Conservation (phyloP, 257 asterid species). For the Solanum dulcamara region DNA sequence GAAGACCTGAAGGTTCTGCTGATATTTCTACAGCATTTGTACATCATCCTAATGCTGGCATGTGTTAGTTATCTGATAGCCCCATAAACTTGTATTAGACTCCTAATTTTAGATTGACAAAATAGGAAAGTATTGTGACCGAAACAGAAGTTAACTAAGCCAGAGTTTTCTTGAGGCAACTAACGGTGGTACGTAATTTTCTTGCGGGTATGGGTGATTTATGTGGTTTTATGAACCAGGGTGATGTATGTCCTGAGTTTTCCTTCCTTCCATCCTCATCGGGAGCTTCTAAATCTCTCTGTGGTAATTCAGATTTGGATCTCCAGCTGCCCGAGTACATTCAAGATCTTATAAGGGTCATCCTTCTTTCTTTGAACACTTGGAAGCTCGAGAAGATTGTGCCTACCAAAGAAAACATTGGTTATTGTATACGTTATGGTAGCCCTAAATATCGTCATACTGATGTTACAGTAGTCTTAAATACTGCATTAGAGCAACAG, state of each 20-base stretch:
- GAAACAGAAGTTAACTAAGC: neutral
- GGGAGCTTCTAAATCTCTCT: neutral
- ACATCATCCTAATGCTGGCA: neutral
- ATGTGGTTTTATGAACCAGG: neutral
- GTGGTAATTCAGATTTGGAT: conserved; percentile 3
- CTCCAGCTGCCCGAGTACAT: conserved; percentile 8
- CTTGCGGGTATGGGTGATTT: neutral
- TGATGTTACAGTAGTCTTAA: conserved; percentile 36
- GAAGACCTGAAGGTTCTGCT: no score
- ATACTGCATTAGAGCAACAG: conserved; percentile 22
- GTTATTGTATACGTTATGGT: conserved; percentile 37
- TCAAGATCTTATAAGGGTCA: conserved; percentile 22
- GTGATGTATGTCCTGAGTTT: neutral
- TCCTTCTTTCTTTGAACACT: conserved; percentile 25
- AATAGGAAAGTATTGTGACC: neutral
- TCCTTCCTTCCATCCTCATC: conserved; percentile 1
- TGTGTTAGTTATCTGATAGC: neutral
- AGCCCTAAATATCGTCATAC: conserved; percentile 17
- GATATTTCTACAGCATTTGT: neutral
- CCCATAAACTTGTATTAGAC: neutral
- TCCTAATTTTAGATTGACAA: neutral
- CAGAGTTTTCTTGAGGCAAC: neutral
- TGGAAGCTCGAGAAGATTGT: conserved; percentile 32
- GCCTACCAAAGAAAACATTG: conserved; percentile 35
- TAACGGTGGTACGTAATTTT: neutral